Base-by-base conservation (phyloP, 2,329 filamentous ascomycete species). In the Knoxdaviesia capensis region DNA sequence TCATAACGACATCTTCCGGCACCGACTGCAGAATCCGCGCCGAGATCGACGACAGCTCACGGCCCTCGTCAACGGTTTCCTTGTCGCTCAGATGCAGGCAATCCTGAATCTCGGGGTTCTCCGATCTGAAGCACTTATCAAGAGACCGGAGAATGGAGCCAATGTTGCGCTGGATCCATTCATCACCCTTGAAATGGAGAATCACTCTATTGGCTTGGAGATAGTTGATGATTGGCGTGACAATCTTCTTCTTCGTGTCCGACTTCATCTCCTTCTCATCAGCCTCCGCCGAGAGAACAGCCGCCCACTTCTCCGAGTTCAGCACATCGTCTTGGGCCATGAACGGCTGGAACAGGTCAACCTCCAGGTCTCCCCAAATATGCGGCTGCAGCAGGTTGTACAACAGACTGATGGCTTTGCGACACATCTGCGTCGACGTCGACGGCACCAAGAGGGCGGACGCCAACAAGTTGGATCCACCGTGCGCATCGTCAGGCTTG, bases 61-160 rank as follows among this genome's bases (percentile, higher is more conserved):
- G 75, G 11, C 70, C 74, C 38, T 83, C 75, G 42, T 84, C 79
- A 47, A 71, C 71, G 33, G 76, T 71, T 20, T 20, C 20, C 47
- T 77, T 72, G 48, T 86, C 78, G 3, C 75, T 65, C 30, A 77
- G 68, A 57, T 96, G 84, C 32, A 96, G 63, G 53, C 83, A 94
- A 53, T 96, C 88, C 52, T 98, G 92, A 6, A 98, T 76, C 54
- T 98, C 90, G 0, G 85, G 74, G 48, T 87, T 82, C 49, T 96
- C 88, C 3, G 79, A 88, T 51, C 82, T 84, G 42, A 98, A 62
- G 8, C 82, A 76, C 61, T 93, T 94, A 48, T 94, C 87, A 9
- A 96, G 61, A 8, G 96, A 74, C 54, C 85, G 93, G 56, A 94
- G 85, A 31, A 96, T 68, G 31, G 76, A 66, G 0, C 78, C 60